A percentile compares a stretch with the other conserved stretches of the same genome.
Evolutionary conservation across 306 rosid species (phyloP).

Genomic region (Lathyrus tuberosus): DNA sequence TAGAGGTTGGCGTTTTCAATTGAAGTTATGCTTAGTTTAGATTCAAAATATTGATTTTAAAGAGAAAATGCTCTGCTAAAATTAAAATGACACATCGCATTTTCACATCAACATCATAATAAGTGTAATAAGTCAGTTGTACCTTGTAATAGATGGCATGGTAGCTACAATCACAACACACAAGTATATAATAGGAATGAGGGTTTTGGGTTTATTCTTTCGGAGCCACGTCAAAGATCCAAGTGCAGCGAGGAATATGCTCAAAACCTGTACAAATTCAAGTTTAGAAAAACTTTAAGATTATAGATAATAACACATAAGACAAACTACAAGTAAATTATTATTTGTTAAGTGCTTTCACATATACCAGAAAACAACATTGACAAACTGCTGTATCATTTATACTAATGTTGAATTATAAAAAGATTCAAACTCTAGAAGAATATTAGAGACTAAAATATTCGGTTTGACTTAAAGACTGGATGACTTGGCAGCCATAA

Average conservation of each 20-base stretch:
- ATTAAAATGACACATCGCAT: background rate
- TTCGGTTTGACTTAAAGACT: background rate
- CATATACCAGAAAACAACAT: background rate
- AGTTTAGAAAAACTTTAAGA: constrained; percentile 29
- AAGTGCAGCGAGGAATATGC: constrained; percentile 93
- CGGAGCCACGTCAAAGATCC: constrained; percentile 99
- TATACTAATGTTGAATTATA: too few species aligned
- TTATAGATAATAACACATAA: constrained; percentile 25
- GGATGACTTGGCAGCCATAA: constrained; percentile 23
- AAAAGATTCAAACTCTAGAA: too few species aligned
- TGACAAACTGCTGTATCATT: too few species aligned
- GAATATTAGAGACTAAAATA: too few species aligned
- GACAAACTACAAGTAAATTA: constrained; percentile 7
- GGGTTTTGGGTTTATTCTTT: constrained; percentile 87
- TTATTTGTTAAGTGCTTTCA: constrained; percentile 5
- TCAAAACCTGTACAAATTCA: constrained; percentile 65
- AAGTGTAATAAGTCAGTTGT: constrained; percentile 12
- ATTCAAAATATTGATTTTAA: constrained; percentile 20
- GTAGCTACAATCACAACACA: constrained; percentile 85
- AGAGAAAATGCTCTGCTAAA: background rate
- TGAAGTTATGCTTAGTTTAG: constrained; percentile 19
- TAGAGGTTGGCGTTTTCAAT: constrained; percentile 1
- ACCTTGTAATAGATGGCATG: constrained; percentile 99
- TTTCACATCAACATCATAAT: constrained; percentile 15
- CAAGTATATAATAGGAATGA: constrained; percentile 81